These are phyloP conservation scores for Rhamnella rubrinervis DNA, from an alignment of 331 rosid genomes.

Conservation along the genomic window DNA sequence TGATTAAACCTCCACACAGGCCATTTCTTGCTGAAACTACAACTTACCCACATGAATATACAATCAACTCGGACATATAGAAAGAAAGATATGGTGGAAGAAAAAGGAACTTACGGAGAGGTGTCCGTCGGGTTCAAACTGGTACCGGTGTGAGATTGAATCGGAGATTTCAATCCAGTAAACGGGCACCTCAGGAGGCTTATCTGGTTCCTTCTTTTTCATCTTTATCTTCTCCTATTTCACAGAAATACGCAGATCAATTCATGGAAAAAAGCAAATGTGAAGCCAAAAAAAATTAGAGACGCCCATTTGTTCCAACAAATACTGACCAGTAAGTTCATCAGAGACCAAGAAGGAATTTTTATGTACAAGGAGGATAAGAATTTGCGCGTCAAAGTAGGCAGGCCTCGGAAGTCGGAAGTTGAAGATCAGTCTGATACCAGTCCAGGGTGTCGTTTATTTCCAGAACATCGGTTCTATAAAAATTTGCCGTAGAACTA, in stretches of 20 bases:
- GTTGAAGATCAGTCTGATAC: neutral
- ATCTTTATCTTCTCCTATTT: conserved; percentile 39
- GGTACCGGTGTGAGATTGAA: conserved; percentile 53
- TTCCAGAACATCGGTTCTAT: neutral
- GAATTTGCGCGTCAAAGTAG: conserved; percentile 12
- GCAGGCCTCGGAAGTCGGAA: neutral
- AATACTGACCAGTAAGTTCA: conserved; percentile 40
- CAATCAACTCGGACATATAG: neutral
- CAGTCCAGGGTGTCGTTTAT: neutral
- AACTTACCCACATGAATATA: neutral
- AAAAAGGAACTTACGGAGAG: conserved; percentile 50
- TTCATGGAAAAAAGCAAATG: neutral
- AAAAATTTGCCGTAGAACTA: neutral
- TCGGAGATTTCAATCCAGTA: conserved; percentile 75
- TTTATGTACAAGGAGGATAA: conserved; percentile 11
- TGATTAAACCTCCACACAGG: neutral
- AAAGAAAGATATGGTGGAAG: neutral
- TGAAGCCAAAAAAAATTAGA: neutral
- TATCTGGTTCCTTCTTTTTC: conserved; percentile 42
- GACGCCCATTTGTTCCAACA: no score
- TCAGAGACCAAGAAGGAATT: conserved; percentile 26
- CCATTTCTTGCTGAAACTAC: conserved; percentile 3
- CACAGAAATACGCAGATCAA: neutral
- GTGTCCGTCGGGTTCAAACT: conserved; percentile 56
- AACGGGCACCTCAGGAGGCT: conserved; percentile 33